Conservation (phyloP, 1,284 basidiomycete genomes). For the Bondarzewia mesenterica region DNA sequence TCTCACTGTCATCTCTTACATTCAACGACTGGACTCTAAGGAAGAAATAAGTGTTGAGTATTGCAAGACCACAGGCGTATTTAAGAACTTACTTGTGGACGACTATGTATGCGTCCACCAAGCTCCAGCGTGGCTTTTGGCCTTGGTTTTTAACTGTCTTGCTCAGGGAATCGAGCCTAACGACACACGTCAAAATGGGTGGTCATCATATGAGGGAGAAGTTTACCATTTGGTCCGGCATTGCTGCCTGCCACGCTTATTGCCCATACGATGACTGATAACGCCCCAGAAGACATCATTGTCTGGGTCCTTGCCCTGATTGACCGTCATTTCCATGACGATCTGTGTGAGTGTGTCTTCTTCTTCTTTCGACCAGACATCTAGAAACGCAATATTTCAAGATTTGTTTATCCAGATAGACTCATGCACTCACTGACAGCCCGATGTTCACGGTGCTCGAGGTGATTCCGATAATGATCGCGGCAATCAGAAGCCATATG, state of each 20-base stretch:
- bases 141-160: slow-evolving; percentile 65
- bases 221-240: slow-evolving; percentile 77
- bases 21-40: slow-evolving; percentile 62
- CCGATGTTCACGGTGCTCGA: slow-evolving; percentile 51
- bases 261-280: slow-evolving; percentile 70
- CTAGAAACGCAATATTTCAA: slow-evolving; percentile 20
- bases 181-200: no score
- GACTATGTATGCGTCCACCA: slow-evolving; percentile 67
- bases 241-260: slow-evolving; percentile 66
- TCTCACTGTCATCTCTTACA: slow-evolving; percentile 73
- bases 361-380: slow-evolving; percentile 66
- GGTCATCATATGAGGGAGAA: no score
- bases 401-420: slow-evolving; percentile 1
- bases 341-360: slow-evolving; percentile 64
- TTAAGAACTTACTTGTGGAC: slow-evolving; percentile 60
- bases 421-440: slow-evolving; percentile 17
- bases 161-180: slow-evolving; percentile 67
- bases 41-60: not conserved
- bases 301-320: slow-evolving; percentile 61
- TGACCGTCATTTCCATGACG: slow-evolving; percentile 62
- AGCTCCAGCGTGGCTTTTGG: slow-evolving; percentile 61
- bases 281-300: slow-evolving; percentile 76
- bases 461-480: slow-evolving; percentile 76
- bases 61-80: not conserved
- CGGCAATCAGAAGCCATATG: slow-evolving; percentile 74